These are phyloP conservation scores for Penicillium concentricum DNA, from an alignment of 2,329 filamentous ascomycete genomes.

Conservation along the genomic window DNA sequence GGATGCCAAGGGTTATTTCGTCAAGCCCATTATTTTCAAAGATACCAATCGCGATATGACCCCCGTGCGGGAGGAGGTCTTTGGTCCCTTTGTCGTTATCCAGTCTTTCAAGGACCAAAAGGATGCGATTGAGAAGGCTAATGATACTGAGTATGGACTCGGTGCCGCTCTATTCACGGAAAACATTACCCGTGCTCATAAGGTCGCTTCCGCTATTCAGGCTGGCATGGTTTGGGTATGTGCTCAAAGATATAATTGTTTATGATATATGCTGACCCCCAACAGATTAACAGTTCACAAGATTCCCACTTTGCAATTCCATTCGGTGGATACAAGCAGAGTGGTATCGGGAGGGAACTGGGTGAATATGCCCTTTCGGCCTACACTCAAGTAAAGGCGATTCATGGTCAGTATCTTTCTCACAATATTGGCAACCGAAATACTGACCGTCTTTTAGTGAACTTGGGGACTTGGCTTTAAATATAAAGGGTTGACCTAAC, in stretches of 20 bases:
- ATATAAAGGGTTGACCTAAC: not conserved
- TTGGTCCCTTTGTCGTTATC: conserved; percentile 39
- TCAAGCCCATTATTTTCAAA: conserved; percentile 26
- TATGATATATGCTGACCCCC: not conserved
- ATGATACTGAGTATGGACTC: conserved; percentile 39
- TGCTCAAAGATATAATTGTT: conserved; percentile 19
- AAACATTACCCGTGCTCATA: conserved; percentile 32
- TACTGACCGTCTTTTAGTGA: not conserved
- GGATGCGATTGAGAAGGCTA: conserved; percentile 33
- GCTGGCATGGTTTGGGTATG: conserved; percentile 41
- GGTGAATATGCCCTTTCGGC: conserved; percentile 53
- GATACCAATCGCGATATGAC: conserved; percentile 28
- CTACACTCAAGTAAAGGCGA: conserved; percentile 36
- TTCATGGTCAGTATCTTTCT: conserved; percentile 14
- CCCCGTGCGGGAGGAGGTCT: conserved; percentile 38
- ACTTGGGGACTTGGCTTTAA: conserved; percentile 1
- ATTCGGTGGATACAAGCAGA: conserved; percentile 51
- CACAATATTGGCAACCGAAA: not conserved
- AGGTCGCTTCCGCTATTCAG: conserved; percentile 34
- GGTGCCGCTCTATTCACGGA: conserved; percentile 37
- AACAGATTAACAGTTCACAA: conserved; percentile 22
- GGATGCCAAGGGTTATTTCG: conserved; percentile 18
- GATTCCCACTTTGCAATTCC: conserved; percentile 20
- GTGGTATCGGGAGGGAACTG: conserved; percentile 54
- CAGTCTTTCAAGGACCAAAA: conserved; percentile 32